Evolutionary conservation across 768 basidiomycete species (phyloP).

Genomic region (Rhizopogon roseolus): DNA sequence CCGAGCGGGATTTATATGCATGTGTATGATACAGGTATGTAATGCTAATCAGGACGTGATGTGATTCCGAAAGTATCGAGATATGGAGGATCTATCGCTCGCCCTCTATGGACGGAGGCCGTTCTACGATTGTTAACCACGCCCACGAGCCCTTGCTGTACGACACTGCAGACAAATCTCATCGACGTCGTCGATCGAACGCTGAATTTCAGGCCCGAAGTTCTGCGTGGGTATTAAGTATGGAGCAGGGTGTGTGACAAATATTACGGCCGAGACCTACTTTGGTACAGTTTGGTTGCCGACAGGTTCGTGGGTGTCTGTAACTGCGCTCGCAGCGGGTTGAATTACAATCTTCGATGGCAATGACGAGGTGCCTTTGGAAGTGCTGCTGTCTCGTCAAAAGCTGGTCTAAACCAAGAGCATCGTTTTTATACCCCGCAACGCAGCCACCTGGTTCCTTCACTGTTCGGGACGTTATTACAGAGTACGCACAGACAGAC

Average conservation of each 20-base stretch:
- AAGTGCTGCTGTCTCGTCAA: slow-evolving; percentile 52
- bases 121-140: slow-evolving; percentile 8
- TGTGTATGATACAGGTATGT: slow-evolving; percentile 21
- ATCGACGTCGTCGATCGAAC: slow-evolving; percentile 64
- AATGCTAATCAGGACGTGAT: slow-evolving; percentile 11
- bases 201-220: slow-evolving; percentile 65
- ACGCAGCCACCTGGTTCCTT: slow-evolving; percentile 71
- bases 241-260: slow-evolving; percentile 8
- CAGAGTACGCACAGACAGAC: slow-evolving; percentile 6
- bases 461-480: slow-evolving; percentile 32
- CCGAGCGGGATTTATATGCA: slow-evolving; percentile 14
- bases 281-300: slow-evolving; percentile 47
- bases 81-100: background rate
- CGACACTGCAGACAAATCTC: slow-evolving; percentile 70
- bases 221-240: slow-evolving; percentile 34
- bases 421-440: slow-evolving; percentile 51
- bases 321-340: slow-evolving; percentile 58
- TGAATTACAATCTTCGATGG: slow-evolving; percentile 73
- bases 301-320: slow-evolving; percentile 54
- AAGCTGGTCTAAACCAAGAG: slow-evolving; percentile 7
- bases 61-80: background rate
- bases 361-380: slow-evolving; percentile 68
- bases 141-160: slow-evolving; percentile 42
- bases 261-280: slow-evolving; percentile 35
- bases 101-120: background rate